Base-by-base conservation (phyloP, 768 basidiomycete species). In the Zangia roseola region DNA sequence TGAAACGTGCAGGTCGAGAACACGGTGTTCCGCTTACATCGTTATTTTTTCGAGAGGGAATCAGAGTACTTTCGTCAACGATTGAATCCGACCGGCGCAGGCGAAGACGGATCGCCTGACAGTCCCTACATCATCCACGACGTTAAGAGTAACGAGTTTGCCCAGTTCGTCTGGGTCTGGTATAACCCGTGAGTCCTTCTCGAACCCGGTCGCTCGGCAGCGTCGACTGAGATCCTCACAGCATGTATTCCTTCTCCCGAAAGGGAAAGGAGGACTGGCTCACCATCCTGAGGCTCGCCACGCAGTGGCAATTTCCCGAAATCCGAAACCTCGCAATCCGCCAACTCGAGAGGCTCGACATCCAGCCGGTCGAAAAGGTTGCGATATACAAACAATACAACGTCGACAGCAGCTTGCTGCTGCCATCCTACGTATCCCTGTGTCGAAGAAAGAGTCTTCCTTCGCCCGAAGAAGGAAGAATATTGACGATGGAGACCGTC, bases 401-500 rank as follows among this genome's bases (percentile, higher is more conserved):
- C 0, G 74, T 88, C 47, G 75, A 81, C 49, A 61, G 64, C 12
- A 64, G 68, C 6, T 63, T 81, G 14, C 71, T 87, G 19, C 59
- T 82, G 4, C 75, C 76, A 0, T 69, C 77, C 0, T 88, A 86
- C 44, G 70, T 74, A 17, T 59, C 69, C 0, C 69, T 88, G 0
- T 81, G 81, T 40, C 68, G 69, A 10, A 79, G 82, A 4, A 70
- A 74, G 0, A 74, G 73, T 1, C 75, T 84, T 0, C 71, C 84
- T 14, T 72, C 70, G 0, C 64, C 78, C 1, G 71, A 72, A 10
- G 89, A 88, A 49, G 83, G 79, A 31, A 61, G 67, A 4, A 66
- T 68, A 28, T 69, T 91, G n/a, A 82, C 83, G 40, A 62, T 82
- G 59, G 78, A 83, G 31, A 82, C 81, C 0, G 71, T 80, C 0